Base-by-base conservation (phyloP, 495 filamentous ascomycete genomes). In the Zalerion maritima region DNA sequence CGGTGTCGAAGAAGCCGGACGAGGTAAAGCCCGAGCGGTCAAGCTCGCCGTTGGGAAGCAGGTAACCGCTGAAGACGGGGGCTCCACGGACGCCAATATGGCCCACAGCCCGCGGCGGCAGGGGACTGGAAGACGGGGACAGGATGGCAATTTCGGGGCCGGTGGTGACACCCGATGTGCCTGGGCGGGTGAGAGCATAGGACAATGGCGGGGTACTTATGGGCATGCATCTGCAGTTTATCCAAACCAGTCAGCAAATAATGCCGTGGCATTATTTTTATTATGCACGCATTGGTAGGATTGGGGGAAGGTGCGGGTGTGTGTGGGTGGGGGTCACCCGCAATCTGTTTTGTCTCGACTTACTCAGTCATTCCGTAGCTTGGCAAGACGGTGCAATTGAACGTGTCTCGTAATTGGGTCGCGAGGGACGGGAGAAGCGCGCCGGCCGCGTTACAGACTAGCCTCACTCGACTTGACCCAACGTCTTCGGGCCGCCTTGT, bases 321-420 rank as follows among this genome's bases (percentile, higher is more conserved):
- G n/a, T n/a, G n/a, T n/a, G n/a, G n/a, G n/a, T n/a, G n/a, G n/a
- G n/a, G n/a, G n/a, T n/a, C n/a, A n/a, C n/a, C n/a, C n/a, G n/a
- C n/a, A n/a, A n/a, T n/a, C n/a, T n/a, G n/a, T n/a, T n/a, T n/a
- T n/a, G n/a, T n/a, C 20, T 7, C 6, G 11, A 28, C 38, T 37
- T 14, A 42, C 41, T 62, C 60, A 5, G 60, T 64, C 58, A 64
- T 62, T 9, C 57, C 60, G 40, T 64, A 64, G 31, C 54, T 58
- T 22, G 57, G 57, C 10, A 64, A 43, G 11, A 64, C 48, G 1
- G 38, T 38, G 21, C 54, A 55, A 11, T 43, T 34, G 35, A 64
- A 64, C 0, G 49, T 49, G 18, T 57, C 40, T 27, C 39, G 42
- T 4, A 64, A 35, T 26, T 48, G 45, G 7, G 33, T 31, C 0